Base-by-base conservation (phyloP, 1,284 basidiomycete genomes). In the Microbotryomycetes sp. region DNA sequence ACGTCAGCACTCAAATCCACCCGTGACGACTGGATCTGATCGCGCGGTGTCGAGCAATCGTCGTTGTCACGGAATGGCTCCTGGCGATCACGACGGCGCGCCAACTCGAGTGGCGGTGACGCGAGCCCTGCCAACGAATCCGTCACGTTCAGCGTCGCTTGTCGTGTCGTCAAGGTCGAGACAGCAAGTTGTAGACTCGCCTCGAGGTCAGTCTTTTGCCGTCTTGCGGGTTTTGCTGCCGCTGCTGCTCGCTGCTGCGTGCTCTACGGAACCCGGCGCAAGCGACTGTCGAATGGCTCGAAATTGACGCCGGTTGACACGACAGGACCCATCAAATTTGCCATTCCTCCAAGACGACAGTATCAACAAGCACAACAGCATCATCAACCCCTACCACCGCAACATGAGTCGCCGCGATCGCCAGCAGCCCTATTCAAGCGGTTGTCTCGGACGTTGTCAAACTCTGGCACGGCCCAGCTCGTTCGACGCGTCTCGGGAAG, bases 401-500 rank as follows among this genome's bases (percentile, higher is more conserved):
- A 9, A 9, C 47, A 22, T 22, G 23, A 22, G 14, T 28, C 47
- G 47, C 47, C 47, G 47, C 23, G 47, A 22, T 28, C 47, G 14
- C 47, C 28, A 26, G 23, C 55, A 16, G 42, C 46, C 6, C 31
- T 67, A 56, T 25, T 67, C 6, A 60, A 55, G 42, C 58, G 56
- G 9, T 48, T 67, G 16, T 48, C 54, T 14, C 51, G 66, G 9
- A 51, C 47, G 23, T 29, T 67, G 23, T 64, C 62, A 15, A 54
- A 58, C n/a, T 56, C 55, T 3, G 47, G 59, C 15, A 53, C n/a
- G n/a, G n/a, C 60, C 29, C 31, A 55, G 4, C 51, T 64, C 28
- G 63, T 62, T n/a, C 53, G 59, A 5, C 60, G 58, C 51, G 65
- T 59, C 49, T 51, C 48, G 16, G 55, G 62, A 19, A n/a, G 42